phyloP scores from a whole-genome alignment of 148 eudicot genomes.

The Cornus florida region DNA sequence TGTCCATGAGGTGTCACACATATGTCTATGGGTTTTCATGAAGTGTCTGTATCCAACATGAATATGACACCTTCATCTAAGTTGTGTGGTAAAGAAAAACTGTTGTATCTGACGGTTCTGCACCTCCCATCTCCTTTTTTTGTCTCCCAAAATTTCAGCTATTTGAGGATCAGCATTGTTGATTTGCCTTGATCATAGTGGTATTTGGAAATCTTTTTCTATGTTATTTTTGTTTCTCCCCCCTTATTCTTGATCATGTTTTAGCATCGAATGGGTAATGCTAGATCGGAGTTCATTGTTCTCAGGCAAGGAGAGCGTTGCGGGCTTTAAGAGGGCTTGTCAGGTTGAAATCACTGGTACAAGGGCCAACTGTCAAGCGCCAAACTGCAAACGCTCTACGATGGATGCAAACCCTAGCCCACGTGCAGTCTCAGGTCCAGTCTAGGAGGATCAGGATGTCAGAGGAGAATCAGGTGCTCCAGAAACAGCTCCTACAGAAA shows the following conservation, averaged over 20 bases:
- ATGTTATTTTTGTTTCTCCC: not conserved
- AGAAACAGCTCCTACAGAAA: constrained; percentile 69
- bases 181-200: not conserved
- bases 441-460: constrained; percentile 73
- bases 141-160: too few relatives aligned
- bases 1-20: too few relatives aligned
- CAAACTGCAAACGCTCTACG: constrained; percentile 74
- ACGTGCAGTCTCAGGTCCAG: constrained; percentile 73
- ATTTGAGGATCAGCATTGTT: not conserved
- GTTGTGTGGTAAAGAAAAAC: too few relatives aligned
- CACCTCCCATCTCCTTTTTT: too few relatives aligned
- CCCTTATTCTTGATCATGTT: not conserved
- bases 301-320: constrained; percentile 78
- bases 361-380: constrained; percentile 62
- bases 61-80: too few relatives aligned
- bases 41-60: too few relatives aligned
- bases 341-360: constrained; percentile 60
- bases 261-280: not conserved
- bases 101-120: too few relatives aligned
- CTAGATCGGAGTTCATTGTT: not conserved
- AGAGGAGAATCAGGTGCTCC: constrained; percentile 77
- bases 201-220: not conserved
- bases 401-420: constrained; percentile 75
- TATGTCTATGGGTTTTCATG: too few relatives aligned
- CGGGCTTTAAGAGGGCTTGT: constrained; percentile 75